Conservation (phyloP, 2,329 filamentous ascomycete genomes). For the Mycogone perniciosa region DNA sequence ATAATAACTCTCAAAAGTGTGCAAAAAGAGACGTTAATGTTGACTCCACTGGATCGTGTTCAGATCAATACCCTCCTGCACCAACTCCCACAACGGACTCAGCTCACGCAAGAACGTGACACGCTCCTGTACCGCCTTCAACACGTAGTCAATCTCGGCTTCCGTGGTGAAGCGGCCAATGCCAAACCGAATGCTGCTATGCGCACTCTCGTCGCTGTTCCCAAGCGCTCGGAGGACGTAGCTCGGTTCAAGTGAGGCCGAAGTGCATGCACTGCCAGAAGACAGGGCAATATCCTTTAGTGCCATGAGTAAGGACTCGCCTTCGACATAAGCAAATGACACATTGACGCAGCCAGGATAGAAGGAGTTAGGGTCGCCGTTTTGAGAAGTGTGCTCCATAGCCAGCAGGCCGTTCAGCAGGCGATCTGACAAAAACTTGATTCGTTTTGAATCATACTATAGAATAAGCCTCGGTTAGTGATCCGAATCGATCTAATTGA, state of each 20-base stretch:
- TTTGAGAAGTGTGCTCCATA: slow-evolving; percentile 88
- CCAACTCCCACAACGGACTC: slow-evolving; percentile 93
- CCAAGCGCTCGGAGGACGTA: slow-evolving; percentile 93
- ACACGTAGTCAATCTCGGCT: slow-evolving; percentile 90
- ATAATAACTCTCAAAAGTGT: not conserved
- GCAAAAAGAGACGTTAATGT: slow-evolving; percentile 52
- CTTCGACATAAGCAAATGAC: slow-evolving; percentile 97
- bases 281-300: slow-evolving; percentile 96
- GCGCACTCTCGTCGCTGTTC: slow-evolving; percentile 94
- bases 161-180: slow-evolving; percentile 97
- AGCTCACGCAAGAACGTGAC: slow-evolving; percentile 91
- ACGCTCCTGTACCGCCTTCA: slow-evolving; percentile 86
- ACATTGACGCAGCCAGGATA: slow-evolving; percentile 98
- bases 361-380: slow-evolving; percentile 75
- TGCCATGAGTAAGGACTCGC: slow-evolving; percentile 96
- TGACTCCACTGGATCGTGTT: slow-evolving; percentile 98
- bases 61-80: slow-evolving; percentile 92
- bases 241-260: slow-evolving; percentile 89
- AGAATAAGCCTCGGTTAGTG: slow-evolving; percentile 13
- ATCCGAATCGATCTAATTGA: not conserved
- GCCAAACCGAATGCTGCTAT: slow-evolving; percentile 95
- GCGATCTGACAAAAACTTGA: slow-evolving; percentile 75
- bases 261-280: slow-evolving; percentile 94
- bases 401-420: slow-evolving; percentile 75
- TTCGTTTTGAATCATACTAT: slow-evolving; percentile 89